Base-by-base conservation (phyloP, 768 basidiomycete species). In the Suillus fuscotomentosus region DNA sequence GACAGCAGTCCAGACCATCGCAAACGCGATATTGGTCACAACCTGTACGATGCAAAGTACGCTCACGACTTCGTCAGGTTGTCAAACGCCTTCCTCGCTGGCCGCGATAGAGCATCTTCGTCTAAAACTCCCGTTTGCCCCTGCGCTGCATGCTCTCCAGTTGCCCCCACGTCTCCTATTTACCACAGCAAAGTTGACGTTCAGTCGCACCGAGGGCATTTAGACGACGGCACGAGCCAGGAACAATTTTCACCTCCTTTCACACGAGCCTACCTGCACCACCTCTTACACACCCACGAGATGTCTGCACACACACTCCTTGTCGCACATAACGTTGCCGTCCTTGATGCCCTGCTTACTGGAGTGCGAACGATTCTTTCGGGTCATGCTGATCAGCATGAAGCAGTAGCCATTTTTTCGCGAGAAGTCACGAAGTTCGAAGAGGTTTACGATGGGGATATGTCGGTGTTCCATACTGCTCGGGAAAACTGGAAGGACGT, bases 281-380 rank as follows among this genome's bases (percentile, higher is more conserved):
- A 96, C 69, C 84, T 96, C 15, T 78, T 95, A 42, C 88, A 90
- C 60, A 94, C 94, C 7, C 94, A 95, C 74, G 94, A 96, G 74
- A 95, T 96, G 94, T 86, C 88, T 0, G 89, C 92, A 1, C 92
- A 95, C 68, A 72, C 91, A 5, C 74, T 95, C 27, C 83, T 95
- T 20, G 82, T 81, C 13, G 80, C 87, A 76, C 94, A 96, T 74
- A 96, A 95, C 68, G 79, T 93, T 36, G 72, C 83, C 0, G 83
- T 94, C 1, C 76, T 93, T 34, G 84, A 88, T 47, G 72, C 77
- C 1, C 92, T 95, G 71, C 85, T 94, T 53, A 76, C 75, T 0
- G 84, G 84, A 0, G 77, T 95, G 1, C 82, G 93, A 59, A 48
- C 63, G 0, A 65, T 78, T 14, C 71, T 81, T 22, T 41, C 13